Evolutionary conservation across 768 basidiomycete species (phyloP), one percentile per base, ranked within the genome.

Genomic region (Mycena polygramma): DNA sequence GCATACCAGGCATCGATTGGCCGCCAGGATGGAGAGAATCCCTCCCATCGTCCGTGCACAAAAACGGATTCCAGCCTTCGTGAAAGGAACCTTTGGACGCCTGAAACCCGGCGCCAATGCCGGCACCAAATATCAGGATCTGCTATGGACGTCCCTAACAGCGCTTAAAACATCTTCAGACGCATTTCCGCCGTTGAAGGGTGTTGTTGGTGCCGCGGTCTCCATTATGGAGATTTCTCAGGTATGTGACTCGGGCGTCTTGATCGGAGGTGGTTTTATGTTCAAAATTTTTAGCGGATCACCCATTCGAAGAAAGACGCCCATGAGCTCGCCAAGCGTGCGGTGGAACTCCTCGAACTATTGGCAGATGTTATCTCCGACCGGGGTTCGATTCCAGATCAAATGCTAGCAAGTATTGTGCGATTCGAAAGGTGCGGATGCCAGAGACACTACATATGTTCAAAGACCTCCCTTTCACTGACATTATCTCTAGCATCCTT

Each of bases 91-190:
- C 46, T 24, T 65, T 9, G 39, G 45, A 17, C 63, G 36, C 6
- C 54, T 65, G 2, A 36, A 39, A n/a, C 4, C 30, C 1, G 41
- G 55, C 57, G 45, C 17, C 8, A 52, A 24, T 19, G 7, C 15
- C 2, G 37, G 49, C 65, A 57, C 65, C 35, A 52, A 24, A 10
- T 57, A 24, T 26, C 57, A 59, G 14, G 65, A 66, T 59, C 17
- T 59, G n/a, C 36, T 66, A 10, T 66, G 37, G 22, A 66, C 65
- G 58, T 49, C 57, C 20, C 22, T 66, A 57, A 58, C 57, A 26
- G 65, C 65, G 57, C 65, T 66, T 66, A 39, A 39, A 49, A 52
- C 65, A 13, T 59, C 65, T 6, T 17, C 65, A 35, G 65, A 66
- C 65, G 65, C 65, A 35, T 66, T 66, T 49, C 65, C 65, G 15